Base-by-base conservation (phyloP, 139 green algal species). In the Trebouxia sp. region DNA sequence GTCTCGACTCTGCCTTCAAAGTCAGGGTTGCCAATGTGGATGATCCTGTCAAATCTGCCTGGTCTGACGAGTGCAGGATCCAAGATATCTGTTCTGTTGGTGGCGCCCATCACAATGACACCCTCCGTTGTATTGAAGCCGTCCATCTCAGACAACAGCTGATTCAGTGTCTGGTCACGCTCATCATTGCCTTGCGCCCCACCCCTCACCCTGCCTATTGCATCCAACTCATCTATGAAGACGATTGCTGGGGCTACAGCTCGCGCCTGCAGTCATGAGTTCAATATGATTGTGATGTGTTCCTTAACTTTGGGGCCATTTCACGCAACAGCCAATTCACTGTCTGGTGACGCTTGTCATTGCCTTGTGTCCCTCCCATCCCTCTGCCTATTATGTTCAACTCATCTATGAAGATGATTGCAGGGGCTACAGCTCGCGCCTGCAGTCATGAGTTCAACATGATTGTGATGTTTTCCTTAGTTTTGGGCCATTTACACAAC, bases 371-470 rank as follows among this genome's bases (percentile, higher is more conserved):
- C 5, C 90, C 90, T 35, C 92, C 91, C 24, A 93, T 88, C 30
- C 88, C 84, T 8, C 93, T 86, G 7, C 91, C 94, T 38, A 98
- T 92, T 4, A 94, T 93, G 80, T 98, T 94, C 56, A 98, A 92
- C 90, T 98, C 95, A 83, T 98, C 95, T 62, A 98, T 97, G 86
- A 98, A 98, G 79, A 98, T 95, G 91, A 98, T 98, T 79, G 91
- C 91, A 0, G 95, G 95, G 0, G 94, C 88, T 78, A 93, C 84
- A 30, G 88, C 89, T 53, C 93, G 85, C 1, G 95, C 94, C 88
- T 88, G 80, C 53, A 79, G n/a, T n/a, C n/a, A n/a, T n/a, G n/a
- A n/a, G n/a, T 6, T 48, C 28, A 65, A 17, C 1, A 76, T 42
- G 32, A 22, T 24, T 45, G 32, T 28, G 22, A 14, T 43, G 35